Percentiles rank a stretch among this genome's conserved stretches.
Evolutionary conservation across 2,329 filamentous ascomycete genomes (phyloP).

Genomic region (Verticillium longisporum): DNA sequence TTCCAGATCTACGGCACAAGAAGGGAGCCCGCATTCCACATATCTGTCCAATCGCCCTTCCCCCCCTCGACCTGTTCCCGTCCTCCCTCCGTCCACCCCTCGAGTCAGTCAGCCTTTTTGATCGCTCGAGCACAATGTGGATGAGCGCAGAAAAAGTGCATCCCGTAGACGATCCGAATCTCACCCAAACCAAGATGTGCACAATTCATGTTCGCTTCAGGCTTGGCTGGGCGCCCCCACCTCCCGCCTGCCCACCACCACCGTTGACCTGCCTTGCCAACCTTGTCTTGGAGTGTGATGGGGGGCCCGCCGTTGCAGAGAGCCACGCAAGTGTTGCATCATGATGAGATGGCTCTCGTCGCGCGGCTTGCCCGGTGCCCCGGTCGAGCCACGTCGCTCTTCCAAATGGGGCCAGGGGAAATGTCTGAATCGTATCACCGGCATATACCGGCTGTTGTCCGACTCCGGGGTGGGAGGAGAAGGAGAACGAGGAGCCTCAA

Average conservation of each 20-base stretch:
- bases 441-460: too few relatives aligned
- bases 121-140: not conserved
- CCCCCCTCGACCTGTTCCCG: not conserved
- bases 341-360: not conserved
- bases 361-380: too few relatives aligned
- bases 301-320: not conserved
- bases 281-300: not conserved
- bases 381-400: too few relatives aligned
- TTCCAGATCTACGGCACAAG: not conserved
- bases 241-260: too few relatives aligned
- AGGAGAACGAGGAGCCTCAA: too few relatives aligned
- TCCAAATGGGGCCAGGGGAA: too few relatives aligned
- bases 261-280: too few relatives aligned
- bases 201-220: not conserved
- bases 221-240: not conserved
- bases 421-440: too few relatives aligned
- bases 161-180: not conserved
- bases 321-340: not conserved
- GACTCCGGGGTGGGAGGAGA: too few relatives aligned
- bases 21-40: not conserved
- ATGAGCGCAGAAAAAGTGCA: not conserved
- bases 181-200: not conserved
- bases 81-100: not conserved
- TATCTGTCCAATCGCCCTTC: too few relatives aligned
- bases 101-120: not conserved